Conservation (phyloP, 331 rosid species). For the Spiraea crenata region DNA sequence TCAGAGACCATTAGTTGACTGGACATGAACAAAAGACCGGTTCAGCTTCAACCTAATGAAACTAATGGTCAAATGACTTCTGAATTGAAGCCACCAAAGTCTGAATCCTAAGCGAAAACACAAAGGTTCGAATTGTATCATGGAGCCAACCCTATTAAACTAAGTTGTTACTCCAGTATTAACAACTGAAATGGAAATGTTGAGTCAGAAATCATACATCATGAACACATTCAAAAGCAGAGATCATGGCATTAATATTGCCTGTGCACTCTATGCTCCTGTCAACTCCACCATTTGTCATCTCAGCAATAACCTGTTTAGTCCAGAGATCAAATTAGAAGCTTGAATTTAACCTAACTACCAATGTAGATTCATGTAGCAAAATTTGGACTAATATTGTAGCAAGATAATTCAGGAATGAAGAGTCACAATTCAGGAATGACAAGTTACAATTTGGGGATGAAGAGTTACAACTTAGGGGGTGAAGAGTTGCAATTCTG, state of each 20-base stretch:
- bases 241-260: conserved; percentile 33
- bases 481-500: too few relatives aligned
- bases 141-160: neutral
- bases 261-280: conserved; percentile 47
- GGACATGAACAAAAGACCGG: too few relatives aligned
- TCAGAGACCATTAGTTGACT: too few relatives aligned
- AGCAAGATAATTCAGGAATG: too few relatives aligned
- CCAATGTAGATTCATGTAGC: neutral
- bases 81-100: neutral
- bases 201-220: conserved; percentile 30
- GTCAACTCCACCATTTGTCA: conserved; percentile 52
- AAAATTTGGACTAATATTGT: too few relatives aligned
- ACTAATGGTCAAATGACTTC: neutral
- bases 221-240: conserved; percentile 50
- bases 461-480: too few relatives aligned
- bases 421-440: too few relatives aligned
- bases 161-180: neutral
- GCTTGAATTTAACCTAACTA: neutral
- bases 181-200: neutral
- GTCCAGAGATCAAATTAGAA: neutral
- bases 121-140: neutral
- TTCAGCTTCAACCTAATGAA: neutral
- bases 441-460: too few relatives aligned
- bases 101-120: neutral
- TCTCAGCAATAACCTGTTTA: conserved; percentile 40